Evolutionary conservation across 208 protist genomes (phyloP), one percentile per base, ranked within the genome.

Genomic region (Trypanosomatidae sp.): DNA sequence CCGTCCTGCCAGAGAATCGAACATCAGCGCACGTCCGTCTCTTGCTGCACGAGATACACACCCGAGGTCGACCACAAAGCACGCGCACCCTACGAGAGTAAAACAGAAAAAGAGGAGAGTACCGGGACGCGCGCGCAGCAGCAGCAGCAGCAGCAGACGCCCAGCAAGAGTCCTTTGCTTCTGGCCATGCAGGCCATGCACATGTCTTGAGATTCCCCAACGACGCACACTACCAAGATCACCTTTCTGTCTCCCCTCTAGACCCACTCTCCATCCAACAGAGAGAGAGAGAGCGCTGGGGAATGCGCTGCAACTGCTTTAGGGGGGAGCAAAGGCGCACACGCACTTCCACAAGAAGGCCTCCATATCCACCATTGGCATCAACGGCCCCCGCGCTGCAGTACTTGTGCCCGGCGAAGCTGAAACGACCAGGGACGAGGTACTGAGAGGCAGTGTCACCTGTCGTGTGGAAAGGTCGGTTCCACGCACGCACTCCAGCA

Each of bases 281-380:
- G 19, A 65, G 19, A 13, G 36, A 39, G 36, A 39, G 36, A 39
- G 36, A 8, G 36, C 1, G 36, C 36, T 39, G 36, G 30, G 8
- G 60, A 10, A 65, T 28, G 64, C 25, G 30, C 4, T 15, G 28
- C 19, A 17, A 41, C 64, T 28, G 41, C 64, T 55, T 55, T 68
- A 68, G 64, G 41, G 9, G 30, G 28, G 28, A 68, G 7, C 60
- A 4, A 7, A 44, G 19, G 47, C 25, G 12, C 39, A 22, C 2
- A 71, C 19, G 46, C 69, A 75, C 53, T 77, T 39, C 87, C 83
- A 91, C 43, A 91, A 43, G 1, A 85, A 47, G 53, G 60, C 73
- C 65, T 91, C 87, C 76, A 82, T 76, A 73, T 91, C 77, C 19
- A 91, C 64, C 53, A 91, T 69, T 0, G 74, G 9, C n/a, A 62